These are phyloP conservation scores for Peterozyma xylosa DNA, from an alignment of 805 yeast genomes.

Conservation along the genomic window DNA sequence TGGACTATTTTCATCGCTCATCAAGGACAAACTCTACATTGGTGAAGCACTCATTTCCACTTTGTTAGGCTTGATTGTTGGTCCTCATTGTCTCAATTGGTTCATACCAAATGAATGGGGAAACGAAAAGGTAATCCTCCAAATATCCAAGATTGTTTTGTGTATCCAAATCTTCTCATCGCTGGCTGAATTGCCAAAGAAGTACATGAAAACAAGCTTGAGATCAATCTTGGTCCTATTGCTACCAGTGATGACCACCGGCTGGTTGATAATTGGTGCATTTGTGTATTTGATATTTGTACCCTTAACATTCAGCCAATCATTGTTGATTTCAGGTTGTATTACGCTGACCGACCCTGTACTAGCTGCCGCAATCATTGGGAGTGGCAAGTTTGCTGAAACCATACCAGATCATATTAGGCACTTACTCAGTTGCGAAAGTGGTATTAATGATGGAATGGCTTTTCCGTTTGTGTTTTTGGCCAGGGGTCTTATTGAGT, in stretches of 20 bases:
- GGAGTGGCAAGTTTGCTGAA: conserved; percentile 86
- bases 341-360: conserved; percentile 95
- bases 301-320: conserved; percentile 60
- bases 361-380: conserved; percentile 90
- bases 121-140: conserved; percentile 66
- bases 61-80: conserved; percentile 77
- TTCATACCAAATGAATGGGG: conserved; percentile 72
- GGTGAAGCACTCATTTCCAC: conserved; percentile 93
- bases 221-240: conserved; percentile 63
- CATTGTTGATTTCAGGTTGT: conserved; percentile 75
- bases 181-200: conserved; percentile 87
- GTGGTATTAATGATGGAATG: conserved; percentile 93
- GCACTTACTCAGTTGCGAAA: conserved; percentile 75
- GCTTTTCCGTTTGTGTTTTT: conserved; percentile 84
- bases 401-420: conserved; percentile 92
- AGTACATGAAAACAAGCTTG: conserved; percentile 84
- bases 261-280: conserved; percentile 79
- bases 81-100: conserved; percentile 83
- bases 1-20: conserved; percentile 71
- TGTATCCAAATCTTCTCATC: conserved; percentile 90
- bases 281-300: conserved; percentile 67
- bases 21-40: conserved; percentile 76
- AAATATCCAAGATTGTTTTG: conserved; percentile 72
- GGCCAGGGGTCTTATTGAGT: conserved; percentile 60
- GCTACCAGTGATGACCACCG: conserved; percentile 83